A percentile compares a stretch with the other conserved stretches of the same genome.
phyloP scores from a whole-genome alignment of 345 rosid species.

The rapeseed (Brassica napus) region Da-Ae NC_063434.1:5432501-5433000 shows the following conservation, averaged over 20 bases:
- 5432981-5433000: background rate
- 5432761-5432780: slow-evolving; percentile 87
- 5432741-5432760: slow-evolving; percentile 91
- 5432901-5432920: slow-evolving; percentile 1
- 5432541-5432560: slow-evolving; percentile 18
- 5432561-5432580: slow-evolving; percentile 55
- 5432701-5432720: slow-evolving; percentile 2
- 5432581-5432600: slow-evolving; percentile 96
- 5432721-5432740: slow-evolving; percentile 74
- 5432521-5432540: background rate
- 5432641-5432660: slow-evolving; percentile 31
- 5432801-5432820: background rate
- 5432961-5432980: background rate
- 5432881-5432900: slow-evolving; percentile 11
- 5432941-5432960: background rate
- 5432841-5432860: background rate
- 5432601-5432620: slow-evolving; percentile 90
- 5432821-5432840: slow-evolving; percentile 12
- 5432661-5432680: slow-evolving; percentile 14
- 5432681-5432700: background rate
- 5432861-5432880: background rate
- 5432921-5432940: slow-evolving; percentile 3
- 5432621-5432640: slow-evolving; percentile 94
- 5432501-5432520: slow-evolving; percentile 15
- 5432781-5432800: slow-evolving; percentile 64